Evolutionary conservation across 768 basidiomycete genomes (phyloP), one percentile per base, ranked within the genome.

Genomic region (Aureoboletus auriporus): DNA sequence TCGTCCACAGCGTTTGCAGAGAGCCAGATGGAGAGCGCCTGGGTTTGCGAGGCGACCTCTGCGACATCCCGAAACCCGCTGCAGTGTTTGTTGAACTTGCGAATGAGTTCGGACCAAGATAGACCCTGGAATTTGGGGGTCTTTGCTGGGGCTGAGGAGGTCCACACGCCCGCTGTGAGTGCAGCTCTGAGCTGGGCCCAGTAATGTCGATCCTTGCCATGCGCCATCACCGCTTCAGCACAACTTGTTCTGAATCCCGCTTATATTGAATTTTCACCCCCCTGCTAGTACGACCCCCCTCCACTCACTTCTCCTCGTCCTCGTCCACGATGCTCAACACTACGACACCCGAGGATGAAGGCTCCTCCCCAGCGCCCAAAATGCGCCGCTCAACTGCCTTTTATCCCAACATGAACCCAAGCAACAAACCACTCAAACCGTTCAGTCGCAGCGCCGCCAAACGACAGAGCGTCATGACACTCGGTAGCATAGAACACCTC

Each of bases 401-500:
- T 61, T 92, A 92, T 61, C 87, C 88, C 0, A 83, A 85, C 65
- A 68, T 80, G 60, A 86, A 83, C 63, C 72, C 83, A 8, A 62
- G 74, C 11, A 86, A 84, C 65, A 91, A 89, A 62, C 80, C 79
- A 0, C 74, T 80, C 66, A 93, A 92, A 27, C 88, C 90, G 2
- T 94, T 93, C 75, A 89, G 87, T 57, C 75, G 87, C 53, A 91
- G 88, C 51, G 94, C 94, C 0, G 90, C 91, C 5, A 95, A 93
- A 69, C 81, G 94, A 37, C 89, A 92, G 66, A 92, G 89, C 58
- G 93, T 97, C 16, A 87, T 94, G 83, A 83, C 91, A 0, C 70
- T 97, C 14, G 93, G 93, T n/a, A 93, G 90, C 63, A 97, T 97
- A 57, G 89, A 95, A 63, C 90, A 96, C 64, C 78, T 97, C 36